Conservation (phyloP, 768 basidiomycete genomes). For the Paxillus ammoniavirescens region DNA sequence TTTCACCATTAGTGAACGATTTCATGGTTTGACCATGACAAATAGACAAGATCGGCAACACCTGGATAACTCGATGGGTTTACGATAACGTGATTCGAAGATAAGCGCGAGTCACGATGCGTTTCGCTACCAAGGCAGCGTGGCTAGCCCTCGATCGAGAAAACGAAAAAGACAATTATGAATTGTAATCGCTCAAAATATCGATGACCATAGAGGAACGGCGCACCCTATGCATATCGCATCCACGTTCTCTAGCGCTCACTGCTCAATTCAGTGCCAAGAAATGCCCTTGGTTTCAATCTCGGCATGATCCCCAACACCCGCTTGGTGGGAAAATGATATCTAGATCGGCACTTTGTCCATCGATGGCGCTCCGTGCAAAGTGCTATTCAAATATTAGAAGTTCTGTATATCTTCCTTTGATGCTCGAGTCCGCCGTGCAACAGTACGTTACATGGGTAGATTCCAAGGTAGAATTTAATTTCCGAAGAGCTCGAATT, state of each 20-base stretch:
- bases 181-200: neutral
- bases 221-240: slow-evolving; percentile 10
- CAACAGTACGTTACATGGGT: slow-evolving; percentile 16
- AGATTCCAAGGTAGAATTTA: slow-evolving; percentile 19
- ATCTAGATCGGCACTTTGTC: slow-evolving; percentile 17
- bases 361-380: slow-evolving; percentile 14
- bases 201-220: slow-evolving; percentile 4
- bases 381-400: slow-evolving; percentile 5
- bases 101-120: too few species aligned
- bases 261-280: neutral
- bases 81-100: too few species aligned
- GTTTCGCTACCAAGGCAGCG: too few species aligned
- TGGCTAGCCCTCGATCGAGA: too few species aligned
- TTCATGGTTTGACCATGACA: too few species aligned
- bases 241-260: slow-evolving; percentile 4
- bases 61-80: too few species aligned
- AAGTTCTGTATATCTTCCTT: slow-evolving; percentile 21
- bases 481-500: slow-evolving; percentile 66
- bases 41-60: too few species aligned
- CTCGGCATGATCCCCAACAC: slow-evolving; percentile 18
- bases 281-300: slow-evolving; percentile 7
- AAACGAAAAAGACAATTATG: too few species aligned
- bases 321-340: slow-evolving; percentile 14
- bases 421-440: slow-evolving; percentile 16
- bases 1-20: too few species aligned